These are phyloP conservation scores for Colletotrichum godetiae DNA, from an alignment of 2,329 filamentous ascomycete genomes.

Conservation along the genomic window DNA sequence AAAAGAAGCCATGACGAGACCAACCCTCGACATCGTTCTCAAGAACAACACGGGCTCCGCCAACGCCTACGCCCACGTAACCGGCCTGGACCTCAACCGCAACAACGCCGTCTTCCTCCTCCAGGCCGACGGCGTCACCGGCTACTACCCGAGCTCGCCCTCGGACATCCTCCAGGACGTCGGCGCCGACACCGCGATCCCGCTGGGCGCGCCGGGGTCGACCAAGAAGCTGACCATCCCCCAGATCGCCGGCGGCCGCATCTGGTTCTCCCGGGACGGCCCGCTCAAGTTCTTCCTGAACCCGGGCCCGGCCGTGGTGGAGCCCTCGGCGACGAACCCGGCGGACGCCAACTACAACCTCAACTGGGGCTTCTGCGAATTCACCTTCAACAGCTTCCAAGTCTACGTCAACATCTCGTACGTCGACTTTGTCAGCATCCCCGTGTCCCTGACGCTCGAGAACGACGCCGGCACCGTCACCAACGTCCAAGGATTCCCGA, in stretches of 20 bases:
- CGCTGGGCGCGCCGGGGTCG: slow-evolving; percentile 70
- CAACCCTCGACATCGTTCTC: slow-evolving; percentile 68
- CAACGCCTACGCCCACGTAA: slow-evolving; percentile 77
- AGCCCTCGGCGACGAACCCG: slow-evolving; percentile 77
- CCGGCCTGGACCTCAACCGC: slow-evolving; percentile 71
- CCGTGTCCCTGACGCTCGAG: slow-evolving; percentile 67
- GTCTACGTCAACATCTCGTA: slow-evolving; percentile 78
- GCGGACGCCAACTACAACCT: slow-evolving; percentile 71
- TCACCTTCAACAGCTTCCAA: slow-evolving; percentile 71
- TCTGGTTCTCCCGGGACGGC: slow-evolving; percentile 75
- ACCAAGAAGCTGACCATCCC: slow-evolving; percentile 73
- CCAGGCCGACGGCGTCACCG: slow-evolving; percentile 71
- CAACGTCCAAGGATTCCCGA: slow-evolving; percentile 60
- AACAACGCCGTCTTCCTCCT: slow-evolving; percentile 72
- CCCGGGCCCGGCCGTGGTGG: slow-evolving; percentile 77
- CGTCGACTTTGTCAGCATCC: slow-evolving; percentile 79
- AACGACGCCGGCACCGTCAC: slow-evolving; percentile 57
- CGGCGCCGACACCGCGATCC: slow-evolving; percentile 69
- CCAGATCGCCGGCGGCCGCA: slow-evolving; percentile 75
- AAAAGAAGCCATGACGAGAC: slow-evolving; percentile 45
- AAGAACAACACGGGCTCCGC: slow-evolving; percentile 73
- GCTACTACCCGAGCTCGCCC: slow-evolving; percentile 74
- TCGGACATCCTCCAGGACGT: slow-evolving; percentile 61
- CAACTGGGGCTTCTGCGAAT: slow-evolving; percentile 76
- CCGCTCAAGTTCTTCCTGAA: slow-evolving; percentile 77